phyloP scores from a whole-genome alignment of 148 eudicot genomes.

The Talinum fruticosum region DNA sequence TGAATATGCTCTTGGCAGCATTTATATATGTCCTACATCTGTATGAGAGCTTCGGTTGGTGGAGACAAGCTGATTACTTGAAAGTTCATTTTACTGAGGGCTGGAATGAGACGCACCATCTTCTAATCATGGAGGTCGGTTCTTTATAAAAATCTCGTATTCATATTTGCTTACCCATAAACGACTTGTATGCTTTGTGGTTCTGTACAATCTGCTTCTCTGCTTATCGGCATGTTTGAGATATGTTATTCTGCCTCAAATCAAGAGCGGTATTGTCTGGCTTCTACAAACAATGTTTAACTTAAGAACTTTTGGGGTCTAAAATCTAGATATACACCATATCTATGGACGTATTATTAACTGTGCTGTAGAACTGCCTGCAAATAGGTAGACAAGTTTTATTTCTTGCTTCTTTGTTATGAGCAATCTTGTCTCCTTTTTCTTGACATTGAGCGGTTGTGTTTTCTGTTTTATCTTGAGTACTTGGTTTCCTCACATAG shows the following conservation, averaged over 20 bases:
- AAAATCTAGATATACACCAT: no score
- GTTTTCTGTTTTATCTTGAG: not conserved
- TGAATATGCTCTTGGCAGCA: constrained; percentile 45
- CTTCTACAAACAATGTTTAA: no score
- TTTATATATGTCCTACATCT: constrained; percentile 90
- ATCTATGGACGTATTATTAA: not conserved
- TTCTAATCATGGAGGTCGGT: constrained; percentile 95
- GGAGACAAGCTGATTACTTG: constrained; percentile 96
- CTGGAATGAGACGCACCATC: constrained; percentile 99
- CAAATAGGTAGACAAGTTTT: not conserved
- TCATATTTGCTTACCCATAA: not conserved
- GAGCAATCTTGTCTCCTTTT: not conserved
- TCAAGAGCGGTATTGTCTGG: no score
- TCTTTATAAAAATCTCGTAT: not conserved
- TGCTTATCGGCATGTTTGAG: not conserved
- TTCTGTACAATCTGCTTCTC: not conserved
- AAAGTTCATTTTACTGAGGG: constrained; percentile 99
- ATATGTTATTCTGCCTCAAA: not conserved
- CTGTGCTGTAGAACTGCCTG: not conserved
- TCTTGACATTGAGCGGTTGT: no score
- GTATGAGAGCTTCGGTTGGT: constrained; percentile 98
- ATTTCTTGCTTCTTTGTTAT: not conserved
- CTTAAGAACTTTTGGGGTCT: no score
- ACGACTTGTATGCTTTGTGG: not conserved
- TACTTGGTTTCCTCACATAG: not conserved